Percentiles rank a stretch among this genome's conserved stretches.
Evolutionary conservation across 1,139 yeast species (phyloP).

Genomic region (Lodderomyces parapsilosis): DNA sequence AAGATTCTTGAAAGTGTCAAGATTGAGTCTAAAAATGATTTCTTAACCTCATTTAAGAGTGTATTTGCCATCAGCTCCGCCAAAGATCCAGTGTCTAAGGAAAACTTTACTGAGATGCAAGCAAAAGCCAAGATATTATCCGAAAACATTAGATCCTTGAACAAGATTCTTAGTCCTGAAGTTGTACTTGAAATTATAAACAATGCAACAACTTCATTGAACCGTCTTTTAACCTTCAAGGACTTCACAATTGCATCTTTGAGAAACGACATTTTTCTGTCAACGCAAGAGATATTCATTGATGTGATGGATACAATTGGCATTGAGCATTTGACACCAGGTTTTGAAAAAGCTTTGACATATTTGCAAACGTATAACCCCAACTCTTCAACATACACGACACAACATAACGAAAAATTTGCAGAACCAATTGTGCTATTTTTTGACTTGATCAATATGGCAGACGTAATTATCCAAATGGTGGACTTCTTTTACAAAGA

Average conservation of each 20-base stretch:
- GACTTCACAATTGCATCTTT: slow-evolving; percentile 34
- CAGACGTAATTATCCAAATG: slow-evolving; percentile 92
- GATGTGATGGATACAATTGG: slow-evolving; percentile 67
- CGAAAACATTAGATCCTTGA: slow-evolving; percentile 43
- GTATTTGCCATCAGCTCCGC: slow-evolving; percentile 44
- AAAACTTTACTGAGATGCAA: slow-evolving; percentile 28
- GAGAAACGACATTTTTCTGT: slow-evolving; percentile 29
- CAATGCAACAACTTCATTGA: slow-evolving; percentile 36
- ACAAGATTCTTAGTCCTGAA: slow-evolving; percentile 41
- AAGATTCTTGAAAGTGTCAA: slow-evolving; percentile 40
- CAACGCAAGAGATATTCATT: slow-evolving; percentile 62
- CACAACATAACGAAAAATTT: slow-evolving; percentile 21
- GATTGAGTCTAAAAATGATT: slow-evolving; percentile 44
- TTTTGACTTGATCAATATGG: slow-evolving; percentile 87
- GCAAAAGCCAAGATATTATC: slow-evolving; percentile 45
- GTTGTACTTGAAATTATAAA: slow-evolving; percentile 38
- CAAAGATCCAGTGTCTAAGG: slow-evolving; percentile 25
- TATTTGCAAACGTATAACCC: slow-evolving; percentile 75
- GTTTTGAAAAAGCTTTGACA: slow-evolving; percentile 76
- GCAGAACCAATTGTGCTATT: slow-evolving; percentile 86
- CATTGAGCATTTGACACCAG: slow-evolving; percentile 69
- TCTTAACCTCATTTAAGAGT: slow-evolving; percentile 60
- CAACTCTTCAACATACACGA: slow-evolving; percentile 18
- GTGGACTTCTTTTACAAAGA: slow-evolving; percentile 86
- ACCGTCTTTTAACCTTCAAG: slow-evolving; percentile 33